Evolutionary conservation across 352 stramenopile species (phyloP), one percentile per base, ranked within the genome.

Genomic region (Pythium scleroteichum): DNA sequence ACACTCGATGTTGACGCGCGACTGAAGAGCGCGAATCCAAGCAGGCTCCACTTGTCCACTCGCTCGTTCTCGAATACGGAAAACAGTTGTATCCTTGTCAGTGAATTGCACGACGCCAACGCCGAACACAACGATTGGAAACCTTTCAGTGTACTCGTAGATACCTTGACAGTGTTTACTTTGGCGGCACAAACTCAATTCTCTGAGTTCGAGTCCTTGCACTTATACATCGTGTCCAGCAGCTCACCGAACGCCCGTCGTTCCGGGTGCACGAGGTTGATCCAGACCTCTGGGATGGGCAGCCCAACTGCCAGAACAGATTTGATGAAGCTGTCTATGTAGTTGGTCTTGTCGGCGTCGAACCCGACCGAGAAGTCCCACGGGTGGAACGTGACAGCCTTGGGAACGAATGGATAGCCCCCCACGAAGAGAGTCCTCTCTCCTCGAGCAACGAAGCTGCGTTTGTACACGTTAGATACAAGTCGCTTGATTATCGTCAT

Each of bases 381-480:
- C 13, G 38, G 47, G 4, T 53, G 56, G 27, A 64, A 64, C 10
- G 56, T 27, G 3, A 64, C 40, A 3, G 29, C 17, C 6, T 14
- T 50, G 12, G 57, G 47, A 20, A 35, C n/a, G 39, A 64, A 64
- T n/a, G 56, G 56, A 27, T 44, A 56, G 22, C 23, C 23, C 29
- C 0, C 2, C 29, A 20, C 12, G 17, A n/a, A 19, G 26, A 41
- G 23, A n/a, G n/a, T 20, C 16, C 12, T 14, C 17, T 19, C 24
- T 9, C 2, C 9, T 9, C n/a, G 2, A 41, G 48, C 48, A 5
- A 20, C 13, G 7, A 20, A 13, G 13, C 38, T 26, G 19, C 14
- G 41, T 4, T 16, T 17, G 24, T 26, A 12, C 17, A 23, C 41
- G 19, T 5, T 26, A 13, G 5, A 16, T 19, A 39, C 44, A 29